A percentile compares a stretch with the other conserved stretches of the same genome.
Evolutionary conservation across 1,139 yeast genomes (phyloP).

Genomic region (Pichia sp.): DNA sequence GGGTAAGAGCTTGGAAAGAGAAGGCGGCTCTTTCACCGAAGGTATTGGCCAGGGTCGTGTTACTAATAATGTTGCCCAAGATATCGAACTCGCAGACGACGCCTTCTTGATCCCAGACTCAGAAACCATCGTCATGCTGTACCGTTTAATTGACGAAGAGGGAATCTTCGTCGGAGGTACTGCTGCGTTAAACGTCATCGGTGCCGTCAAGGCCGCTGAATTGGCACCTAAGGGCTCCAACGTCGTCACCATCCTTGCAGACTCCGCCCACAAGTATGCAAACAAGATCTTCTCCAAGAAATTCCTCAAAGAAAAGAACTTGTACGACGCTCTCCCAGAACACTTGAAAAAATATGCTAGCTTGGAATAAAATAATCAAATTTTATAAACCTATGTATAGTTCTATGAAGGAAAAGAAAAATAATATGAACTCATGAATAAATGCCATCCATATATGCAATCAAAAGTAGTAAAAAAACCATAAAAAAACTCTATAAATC

Average conservation of each 20-base stretch:
- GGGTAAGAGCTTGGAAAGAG: conserved; percentile 40
- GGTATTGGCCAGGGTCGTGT: conserved; percentile 96
- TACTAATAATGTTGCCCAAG: conserved; percentile 74
- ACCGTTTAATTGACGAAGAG: conserved; percentile 77
- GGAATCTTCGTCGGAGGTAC: conserved; percentile 85
- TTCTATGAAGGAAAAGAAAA: neutral
- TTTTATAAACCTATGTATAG: neutral
- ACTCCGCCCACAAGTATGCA: conserved; percentile 83
- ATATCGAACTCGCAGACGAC: conserved; percentile 65
- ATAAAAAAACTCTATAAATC: neutral
- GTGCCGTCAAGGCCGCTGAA: conserved; percentile 52
- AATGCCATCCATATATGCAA: neutral
- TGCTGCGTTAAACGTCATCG: conserved; percentile 69
- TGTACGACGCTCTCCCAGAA: conserved; percentile 64
- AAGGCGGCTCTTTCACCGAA: conserved; percentile 86
- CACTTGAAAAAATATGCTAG: conserved; percentile 64
- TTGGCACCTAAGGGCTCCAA: conserved; percentile 79
- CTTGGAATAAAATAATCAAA: conserved; percentile 22
- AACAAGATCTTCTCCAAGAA: conserved; percentile 70
- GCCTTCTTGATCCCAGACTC: conserved; percentile 71
- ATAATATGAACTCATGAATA: neutral
- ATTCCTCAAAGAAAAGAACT: conserved; percentile 71
- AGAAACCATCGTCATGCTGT: conserved; percentile 74
- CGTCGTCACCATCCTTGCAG: conserved; percentile 81
- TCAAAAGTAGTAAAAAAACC: neutral